Base-by-base conservation (phyloP, 148 eudicot species). In the Rhododendron simsii region DNA sequence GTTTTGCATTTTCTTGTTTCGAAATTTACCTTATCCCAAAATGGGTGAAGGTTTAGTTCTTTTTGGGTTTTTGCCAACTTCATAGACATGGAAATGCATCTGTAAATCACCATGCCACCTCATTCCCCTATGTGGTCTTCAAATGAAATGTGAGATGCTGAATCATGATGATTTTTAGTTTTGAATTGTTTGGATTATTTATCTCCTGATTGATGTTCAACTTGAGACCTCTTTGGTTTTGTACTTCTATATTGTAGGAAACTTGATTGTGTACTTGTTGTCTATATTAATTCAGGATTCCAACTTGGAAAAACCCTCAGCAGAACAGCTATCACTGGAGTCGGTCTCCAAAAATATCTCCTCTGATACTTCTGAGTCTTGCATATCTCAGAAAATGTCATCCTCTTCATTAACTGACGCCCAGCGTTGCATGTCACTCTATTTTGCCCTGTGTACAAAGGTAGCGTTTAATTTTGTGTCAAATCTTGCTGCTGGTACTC, bases 381-480 rank as follows among this genome's bases (percentile, higher is more conserved):
- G 82, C 73, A 80, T 87, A 81, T 86, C 93, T 79, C 92, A 84
- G 87, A 90, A 86, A 88, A 67, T 83, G 53, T 85, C 92, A 86
- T 81, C 90, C 74, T 89, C 93, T 85, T 89, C 92, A 55, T 83
- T 94, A 76, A 87, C 93, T 83, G 96, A 94, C 78, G 95, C 90
- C 45, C 94, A 93, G 85, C 90, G 95, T 82, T 92, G 95, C 96
- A 94, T 94, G 96, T 93, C 98, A 35, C 90, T 97, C 78, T 97
- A 97, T 91, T 97, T 97, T 87, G 99, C 99, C 57, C 88, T 97
- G 80, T 97, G 99, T 88, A 97, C 99, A 85, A 97, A 97, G 99
- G 99, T 97, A 81, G 78, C 41, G 65, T 45, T 65, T 84, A 73
- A 51, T 83, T 63, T 16, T 71, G 37, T 30, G n/a, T 41, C 9